Base-by-base conservation (phyloP, 495 filamentous ascomycete genomes). In the Tuber calosporum region DNA sequence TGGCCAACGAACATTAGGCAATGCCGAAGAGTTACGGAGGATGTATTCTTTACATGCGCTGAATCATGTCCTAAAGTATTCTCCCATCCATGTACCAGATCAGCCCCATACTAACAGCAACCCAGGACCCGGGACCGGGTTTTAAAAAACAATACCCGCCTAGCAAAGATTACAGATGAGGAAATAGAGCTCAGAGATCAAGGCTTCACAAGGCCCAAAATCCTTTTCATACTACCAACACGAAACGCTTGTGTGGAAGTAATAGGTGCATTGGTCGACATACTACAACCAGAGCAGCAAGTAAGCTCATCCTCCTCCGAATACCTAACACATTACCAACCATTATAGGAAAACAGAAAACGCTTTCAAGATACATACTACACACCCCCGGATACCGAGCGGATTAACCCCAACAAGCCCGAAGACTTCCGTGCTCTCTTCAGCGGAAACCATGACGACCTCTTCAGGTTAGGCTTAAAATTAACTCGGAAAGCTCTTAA, bases 401-500 rank as follows among this genome's bases (percentile, higher is more conserved):
- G 80, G 9, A 80, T 81, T 43, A 81, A 84, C 40, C 89, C 88
- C 68, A 85, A 87, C 48, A 93, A 93, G 82, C 90, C 94, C 1
- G 90, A 89, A 5, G 95, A 97, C 82, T 97, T 97, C 83, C 87
- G 87, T 19, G 95, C 96, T 69, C 86, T 99, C 3, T 99, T 99
- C 77, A 89, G 86, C 67, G 95, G 95, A 62, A 97, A 96, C 82
- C 92, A 97, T 80, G 94, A 98, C 77, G 95, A 98, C 83, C 92
- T 94, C 87, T 99, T 97, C 86, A 88, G 93, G 30, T 82, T 98
- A 1, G 95, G 94, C 39, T 78, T 99, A 73, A 97, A 97, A 82
- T 96, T 99, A 81, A 97, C 95, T 0, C 88, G 95, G 66, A 97
- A 96, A 83, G 95, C 94, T 0, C 85, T 98, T 79, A 97, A 97